These are phyloP conservation scores for Chlamydomonas asymmetrica DNA, from an alignment of 139 green algal species.

Conservation along the genomic window DNA sequence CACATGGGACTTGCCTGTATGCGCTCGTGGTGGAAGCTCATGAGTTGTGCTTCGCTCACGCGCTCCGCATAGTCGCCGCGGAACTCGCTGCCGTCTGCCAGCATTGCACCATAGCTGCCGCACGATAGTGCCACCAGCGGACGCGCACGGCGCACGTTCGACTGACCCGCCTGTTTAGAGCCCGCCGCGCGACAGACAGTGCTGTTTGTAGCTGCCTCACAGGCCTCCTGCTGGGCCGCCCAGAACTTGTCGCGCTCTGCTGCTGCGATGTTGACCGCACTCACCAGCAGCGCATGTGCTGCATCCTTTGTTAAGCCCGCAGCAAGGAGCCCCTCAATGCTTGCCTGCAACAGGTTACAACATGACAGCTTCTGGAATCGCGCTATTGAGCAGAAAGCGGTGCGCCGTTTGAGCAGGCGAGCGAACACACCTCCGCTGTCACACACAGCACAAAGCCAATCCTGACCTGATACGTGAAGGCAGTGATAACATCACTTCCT, in stretches of 20 bases:
- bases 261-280: conserved; percentile 25
- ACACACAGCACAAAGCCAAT: conserved; percentile 41
- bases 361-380: no score
- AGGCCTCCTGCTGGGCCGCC: no score
- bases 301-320: conserved; percentile 11
- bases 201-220: no score
- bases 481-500: conserved; percentile 43
- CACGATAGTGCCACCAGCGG: conserved; percentile 42
- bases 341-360: no score
- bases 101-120: conserved; percentile 37
- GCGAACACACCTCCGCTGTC: no score
- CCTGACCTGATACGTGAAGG: conserved; percentile 45
- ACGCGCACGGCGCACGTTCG: neutral
- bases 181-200: no score
- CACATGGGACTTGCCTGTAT: no score
- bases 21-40: conserved; percentile 28
- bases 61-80: conserved; percentile 25
- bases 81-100: conserved; percentile 44
- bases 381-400: no score
- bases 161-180: no score
- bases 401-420: no score
- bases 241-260: conserved; percentile 19
- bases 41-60: conserved; percentile 24
- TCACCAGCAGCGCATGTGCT: conserved; percentile 15
- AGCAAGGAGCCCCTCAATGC: no score